A percentile compares a stretch with the other conserved stretches of the same genome.
phyloP scores from a whole-genome alignment of 495 filamentous ascomycete species.

The Durotheca rogersii region DNA sequence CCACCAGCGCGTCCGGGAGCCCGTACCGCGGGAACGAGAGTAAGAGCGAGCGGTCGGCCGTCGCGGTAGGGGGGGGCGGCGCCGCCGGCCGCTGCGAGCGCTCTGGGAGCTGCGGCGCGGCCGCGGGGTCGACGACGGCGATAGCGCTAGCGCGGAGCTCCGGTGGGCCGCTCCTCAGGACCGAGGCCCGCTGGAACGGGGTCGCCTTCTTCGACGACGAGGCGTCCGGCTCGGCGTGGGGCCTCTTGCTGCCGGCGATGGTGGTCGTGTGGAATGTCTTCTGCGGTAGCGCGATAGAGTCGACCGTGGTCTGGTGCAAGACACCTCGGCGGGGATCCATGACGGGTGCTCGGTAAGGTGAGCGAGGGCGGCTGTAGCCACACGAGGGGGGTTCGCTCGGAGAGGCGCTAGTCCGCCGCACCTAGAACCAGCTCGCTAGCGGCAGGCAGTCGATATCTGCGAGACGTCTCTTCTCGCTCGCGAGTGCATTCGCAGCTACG shows the following conservation, averaged over 20 bases:
- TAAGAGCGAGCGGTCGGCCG: conserved; percentile 60
- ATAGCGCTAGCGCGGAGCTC: conserved; percentile 42
- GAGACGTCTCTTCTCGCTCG: too few relatives aligned
- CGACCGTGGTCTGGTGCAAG: conserved; percentile 33
- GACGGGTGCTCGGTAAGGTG: neutral
- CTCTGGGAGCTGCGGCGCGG: conserved; percentile 33
- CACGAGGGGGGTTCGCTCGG: neutral
- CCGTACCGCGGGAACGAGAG: conserved; percentile 66
- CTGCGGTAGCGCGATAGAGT: conserved; percentile 27
- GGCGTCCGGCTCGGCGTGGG: conserved; percentile 15
- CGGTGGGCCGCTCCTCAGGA: conserved; percentile 21
- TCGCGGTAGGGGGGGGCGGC: conserved; percentile 51
- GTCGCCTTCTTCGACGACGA: conserved; percentile 18
- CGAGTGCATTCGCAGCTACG: too few relatives aligned
- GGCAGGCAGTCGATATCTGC: too few relatives aligned
- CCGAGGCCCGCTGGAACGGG: conserved; percentile 27
- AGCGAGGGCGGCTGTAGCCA: conserved; percentile 1
- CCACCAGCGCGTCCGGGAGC: conserved; percentile 59
- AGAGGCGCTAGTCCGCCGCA: conserved; percentile 2
- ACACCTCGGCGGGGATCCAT: conserved; percentile 32
- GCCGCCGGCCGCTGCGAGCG: conserved; percentile 49
- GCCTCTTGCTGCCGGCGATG: conserved; percentile 25
- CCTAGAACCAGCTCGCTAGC: too few relatives aligned
- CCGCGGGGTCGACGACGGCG: conserved; percentile 9
- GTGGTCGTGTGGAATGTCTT: conserved; percentile 25